Evolutionary conservation across 2,329 filamentous ascomycete species (phyloP).

Genomic region (Phyllachora maydis): DNA sequence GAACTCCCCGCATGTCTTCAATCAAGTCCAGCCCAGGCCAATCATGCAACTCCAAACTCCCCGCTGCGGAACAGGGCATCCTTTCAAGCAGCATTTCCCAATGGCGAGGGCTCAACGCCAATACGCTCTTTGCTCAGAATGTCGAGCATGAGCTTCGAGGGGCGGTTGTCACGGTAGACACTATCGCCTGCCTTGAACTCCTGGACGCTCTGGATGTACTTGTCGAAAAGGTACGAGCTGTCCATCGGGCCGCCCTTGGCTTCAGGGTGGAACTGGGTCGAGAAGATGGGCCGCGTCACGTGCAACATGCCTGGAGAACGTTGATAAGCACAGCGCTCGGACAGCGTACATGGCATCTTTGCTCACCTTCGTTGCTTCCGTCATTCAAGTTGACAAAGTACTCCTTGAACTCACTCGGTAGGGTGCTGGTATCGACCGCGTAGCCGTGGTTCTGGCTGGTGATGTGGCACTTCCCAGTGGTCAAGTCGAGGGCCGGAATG

Average conservation of each 20-base stretch:
- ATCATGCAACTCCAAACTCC: too few species aligned
- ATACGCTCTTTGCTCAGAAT: constrained; percentile 87
- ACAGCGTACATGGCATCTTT: constrained; percentile 6
- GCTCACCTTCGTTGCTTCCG: constrained; percentile 86
- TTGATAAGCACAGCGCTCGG: constrained; percentile 1
- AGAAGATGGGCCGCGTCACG: constrained; percentile 90
- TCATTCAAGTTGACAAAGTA: constrained; percentile 99
- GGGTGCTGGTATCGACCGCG: constrained; percentile 68
- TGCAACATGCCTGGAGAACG: constrained; percentile 58
- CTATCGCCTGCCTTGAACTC: constrained; percentile 73
- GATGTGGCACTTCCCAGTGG: constrained; percentile 94
- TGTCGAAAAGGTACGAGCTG: constrained; percentile 89
- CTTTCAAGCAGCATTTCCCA: constrained; percentile 30
- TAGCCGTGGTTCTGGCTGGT: constrained; percentile 98
- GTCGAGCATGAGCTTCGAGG: constrained; percentile 73
- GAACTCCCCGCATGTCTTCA: constrained; percentile 1
- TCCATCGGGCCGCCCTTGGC: constrained; percentile 95
- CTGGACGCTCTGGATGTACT: constrained; percentile 77
- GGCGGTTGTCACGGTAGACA: constrained; percentile 68
- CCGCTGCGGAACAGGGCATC: too few species aligned
- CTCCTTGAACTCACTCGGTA: constrained; percentile 80
- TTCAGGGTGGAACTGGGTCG: constrained; percentile 96
- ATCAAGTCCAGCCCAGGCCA: too few species aligned
- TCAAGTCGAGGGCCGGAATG: constrained; percentile 86
- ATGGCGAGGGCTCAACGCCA: constrained; percentile 53